Evolutionary conservation across 257 asterid genomes (phyloP).

Genomic region (Solanum infundibuliforme): DNA sequence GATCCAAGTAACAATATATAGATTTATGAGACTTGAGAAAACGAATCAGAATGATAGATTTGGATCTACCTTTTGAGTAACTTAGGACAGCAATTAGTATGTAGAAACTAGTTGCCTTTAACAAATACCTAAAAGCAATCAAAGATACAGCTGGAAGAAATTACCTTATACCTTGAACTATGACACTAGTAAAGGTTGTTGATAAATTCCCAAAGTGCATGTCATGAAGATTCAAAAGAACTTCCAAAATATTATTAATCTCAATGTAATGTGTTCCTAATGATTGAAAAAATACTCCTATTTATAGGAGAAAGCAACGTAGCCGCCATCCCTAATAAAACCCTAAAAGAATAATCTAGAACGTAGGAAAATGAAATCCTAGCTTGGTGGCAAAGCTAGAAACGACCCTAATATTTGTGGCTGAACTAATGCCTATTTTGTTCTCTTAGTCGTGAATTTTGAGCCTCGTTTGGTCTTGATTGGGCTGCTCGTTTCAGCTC

Average conservation of each 20-base stretch:
- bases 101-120: not conserved
- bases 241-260: not conserved
- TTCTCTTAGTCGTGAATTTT: not conserved
- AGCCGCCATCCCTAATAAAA: not conserved
- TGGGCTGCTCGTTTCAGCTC: not conserved
- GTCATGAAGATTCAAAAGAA: not conserved
- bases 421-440: not conserved
- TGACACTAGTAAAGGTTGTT: not conserved
- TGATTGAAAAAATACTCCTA: not conserved
- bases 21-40: not conserved
- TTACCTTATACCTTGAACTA: not conserved
- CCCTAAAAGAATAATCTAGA: not conserved
- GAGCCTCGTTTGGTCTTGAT: not conserved
- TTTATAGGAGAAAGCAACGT: not conserved
- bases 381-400: not conserved
- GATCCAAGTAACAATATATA: not conserved
- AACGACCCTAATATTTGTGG: not conserved
- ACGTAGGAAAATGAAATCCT: not conserved
- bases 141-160: not conserved
- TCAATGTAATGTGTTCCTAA: not conserved
- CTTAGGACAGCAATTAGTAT: not conserved
- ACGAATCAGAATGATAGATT: not conserved
- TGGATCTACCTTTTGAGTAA: not conserved
- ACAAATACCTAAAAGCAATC: not conserved
- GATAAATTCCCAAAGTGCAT: not conserved